Percentiles rank a stretch among this genome's conserved stretches.
phyloP scores from a whole-genome alignment of 164 flowering plant genomes.

The Chloranthus sessilifolius region DNA sequence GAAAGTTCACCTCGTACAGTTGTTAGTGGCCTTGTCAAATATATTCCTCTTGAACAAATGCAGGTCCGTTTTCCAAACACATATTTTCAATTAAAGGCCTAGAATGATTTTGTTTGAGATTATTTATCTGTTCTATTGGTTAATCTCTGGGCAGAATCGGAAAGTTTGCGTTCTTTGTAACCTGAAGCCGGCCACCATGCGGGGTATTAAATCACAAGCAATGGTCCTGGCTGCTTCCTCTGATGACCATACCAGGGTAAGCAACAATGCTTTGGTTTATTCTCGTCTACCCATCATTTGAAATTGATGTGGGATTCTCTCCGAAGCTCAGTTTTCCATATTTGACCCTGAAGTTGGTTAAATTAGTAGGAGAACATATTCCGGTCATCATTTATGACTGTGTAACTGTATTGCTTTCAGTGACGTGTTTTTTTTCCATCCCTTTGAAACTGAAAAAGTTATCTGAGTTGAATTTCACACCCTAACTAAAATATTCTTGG shows the following conservation, averaged over 20 bases:
- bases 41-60: slow-evolving; percentile 88
- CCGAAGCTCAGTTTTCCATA: too few relatives aligned
- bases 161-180: slow-evolving; percentile 96
- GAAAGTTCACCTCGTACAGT: slow-evolving; percentile 72
- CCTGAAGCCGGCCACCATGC: slow-evolving; percentile 89
- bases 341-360: too few relatives aligned
- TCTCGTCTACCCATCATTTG: not conserved
- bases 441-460: too few relatives aligned
- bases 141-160: slow-evolving; percentile 51
- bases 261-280: slow-evolving; percentile 4
- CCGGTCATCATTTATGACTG: too few relatives aligned
- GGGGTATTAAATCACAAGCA: slow-evolving; percentile 92
- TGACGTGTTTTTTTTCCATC: too few relatives aligned
- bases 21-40: slow-evolving; percentile 96
- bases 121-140: not conserved
- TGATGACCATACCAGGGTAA: slow-evolving; percentile 67
- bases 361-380: too few relatives aligned
- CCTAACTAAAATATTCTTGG: too few relatives aligned
- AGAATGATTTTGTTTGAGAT: too few relatives aligned
- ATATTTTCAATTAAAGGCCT: not conserved
- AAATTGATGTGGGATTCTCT: too few relatives aligned
- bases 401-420: too few relatives aligned
- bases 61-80: slow-evolving; percentile 41
- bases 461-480: too few relatives aligned
- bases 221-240: slow-evolving; percentile 90